Base-by-base conservation (phyloP, 805 yeast genomes). In the Lipomyces yamanashiensis region DNA sequence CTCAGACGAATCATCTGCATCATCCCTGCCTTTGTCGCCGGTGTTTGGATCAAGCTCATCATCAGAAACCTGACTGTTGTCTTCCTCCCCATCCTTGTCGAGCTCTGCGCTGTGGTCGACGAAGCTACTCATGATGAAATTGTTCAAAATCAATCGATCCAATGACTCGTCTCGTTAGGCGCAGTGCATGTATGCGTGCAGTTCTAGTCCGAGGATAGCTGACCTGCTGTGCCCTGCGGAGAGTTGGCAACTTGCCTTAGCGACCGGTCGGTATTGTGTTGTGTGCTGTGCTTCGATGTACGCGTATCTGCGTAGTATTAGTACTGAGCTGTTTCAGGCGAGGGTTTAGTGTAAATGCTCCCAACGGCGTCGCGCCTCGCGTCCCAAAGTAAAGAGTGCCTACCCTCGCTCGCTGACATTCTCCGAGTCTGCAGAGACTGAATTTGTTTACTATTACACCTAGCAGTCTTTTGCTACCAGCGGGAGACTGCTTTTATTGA, bases 1-100 rank as follows among this genome's bases (percentile, higher is more conserved):
- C 60, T 89, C 96, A 12, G 95, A 88, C 9, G 96, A 89, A 70
- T 89, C 95, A 65, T 82, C 95, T 52, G 78, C 82, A 63, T 77
- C 82, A 37, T 74, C 78, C 59, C 76, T 79, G 70, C 74, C 80
- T 10, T 56, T 74, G 74, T n/a, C 40, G 28, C 47, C 39, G 40
- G 19, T 3, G 28, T 33, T 17, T 15, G 53, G 41, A 66, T 73
- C 76, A 28, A 78, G 77, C 66, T 81, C 83, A 52, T 79, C 82
- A 64, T 78, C 83, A 45, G 77, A 79, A 23, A 60, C 66, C 44
- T 36, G 51, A 15, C 44, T 40, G 44, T 51, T 33, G 50, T 69
- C 71, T 17, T 64, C 59, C 61, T 66, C 71, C 61, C 63, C 65
- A 58, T 58, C 59, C 34, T 36, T 48, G 61, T 59, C 70, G 45